Evolutionary conservation across 768 basidiomycete species (phyloP).

Genomic region (Russula vinacea): DNA sequence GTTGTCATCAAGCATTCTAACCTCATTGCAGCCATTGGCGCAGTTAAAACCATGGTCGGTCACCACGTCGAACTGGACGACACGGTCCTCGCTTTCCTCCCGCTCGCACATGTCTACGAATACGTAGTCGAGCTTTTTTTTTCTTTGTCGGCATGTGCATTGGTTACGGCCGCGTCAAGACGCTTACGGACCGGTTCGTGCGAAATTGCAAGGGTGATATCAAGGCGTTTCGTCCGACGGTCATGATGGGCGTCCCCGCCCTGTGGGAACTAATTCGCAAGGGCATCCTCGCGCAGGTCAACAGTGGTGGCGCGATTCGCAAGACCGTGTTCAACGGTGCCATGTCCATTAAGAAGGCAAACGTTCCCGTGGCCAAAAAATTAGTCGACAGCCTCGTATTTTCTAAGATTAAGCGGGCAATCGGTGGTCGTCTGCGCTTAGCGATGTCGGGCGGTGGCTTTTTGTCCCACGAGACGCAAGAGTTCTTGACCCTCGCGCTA

Average conservation of each 20-base stretch:
- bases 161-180: conserved; percentile 94
- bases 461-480: conserved; percentile 81
- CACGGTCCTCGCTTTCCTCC: conserved; percentile 84
- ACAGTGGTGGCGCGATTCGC: conserved; percentile 61
- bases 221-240: conserved; percentile 70
- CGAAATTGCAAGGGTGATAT: conserved; percentile 89
- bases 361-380: conserved; percentile 59
- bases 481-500: conserved; percentile 79
- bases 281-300: conserved; percentile 82
- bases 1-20: conserved; percentile 87
- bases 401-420: conserved; percentile 71
- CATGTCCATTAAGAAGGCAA: conserved; percentile 66
- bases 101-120: conserved; percentile 93
- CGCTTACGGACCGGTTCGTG: conserved; percentile 90
- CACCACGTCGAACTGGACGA: conserved; percentile 60
- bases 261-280: conserved; percentile 98
- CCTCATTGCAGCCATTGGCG: conserved; percentile 79
- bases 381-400: conserved; percentile 77
- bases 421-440: conserved; percentile 82
- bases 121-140: conserved; percentile 86
- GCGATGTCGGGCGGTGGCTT: conserved; percentile 85
- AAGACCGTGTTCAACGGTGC: conserved; percentile 79
- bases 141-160: conserved; percentile 73
- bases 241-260: conserved; percentile 93
- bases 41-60: conserved; percentile 67